Percentiles rank a stretch among this genome's conserved stretches.
Conservation (phyloP, 2,329 filamentous ascomycete species). For the Paraphoma sp. region DNA sequence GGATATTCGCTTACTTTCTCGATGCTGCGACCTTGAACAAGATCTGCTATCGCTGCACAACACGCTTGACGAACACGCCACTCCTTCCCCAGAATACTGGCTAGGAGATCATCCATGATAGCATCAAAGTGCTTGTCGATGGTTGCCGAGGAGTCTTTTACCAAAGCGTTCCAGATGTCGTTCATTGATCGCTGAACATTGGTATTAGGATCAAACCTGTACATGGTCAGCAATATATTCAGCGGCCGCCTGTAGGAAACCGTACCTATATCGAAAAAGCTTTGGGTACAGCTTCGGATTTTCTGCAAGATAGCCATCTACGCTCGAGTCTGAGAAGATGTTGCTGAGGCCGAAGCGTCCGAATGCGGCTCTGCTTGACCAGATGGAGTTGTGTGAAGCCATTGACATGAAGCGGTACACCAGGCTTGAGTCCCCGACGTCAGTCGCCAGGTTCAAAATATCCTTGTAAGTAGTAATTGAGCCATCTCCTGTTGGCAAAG, state of each 20-base stretch:
- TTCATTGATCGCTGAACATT: slow-evolving; percentile 97
- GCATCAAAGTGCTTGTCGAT: slow-evolving; percentile 84
- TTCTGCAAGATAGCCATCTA: slow-evolving; percentile 70
- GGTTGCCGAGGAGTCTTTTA: slow-evolving; percentile 81
- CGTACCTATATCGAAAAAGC: slow-evolving; percentile 80
- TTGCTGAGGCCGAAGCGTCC: slow-evolving; percentile 91
- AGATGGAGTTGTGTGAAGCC: slow-evolving; percentile 93
- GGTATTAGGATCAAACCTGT: slow-evolving; percentile 83
- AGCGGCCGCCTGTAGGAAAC: neutral
- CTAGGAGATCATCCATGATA: slow-evolving; percentile 86
- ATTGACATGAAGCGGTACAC: slow-evolving; percentile 99
- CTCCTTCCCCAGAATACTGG: slow-evolving; percentile 85
- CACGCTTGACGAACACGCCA: slow-evolving; percentile 94
- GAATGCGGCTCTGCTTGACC: slow-evolving; percentile 96
- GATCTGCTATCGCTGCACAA: slow-evolving; percentile 85
- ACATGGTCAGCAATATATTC: slow-evolving; percentile 17
- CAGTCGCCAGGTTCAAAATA: slow-evolving; percentile 92
- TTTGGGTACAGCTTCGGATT: slow-evolving; percentile 97
- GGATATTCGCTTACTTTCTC: slow-evolving; percentile 44
- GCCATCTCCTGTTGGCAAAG: slow-evolving; percentile 86
- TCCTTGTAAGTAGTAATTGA: slow-evolving; percentile 97
- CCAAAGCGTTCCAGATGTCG: slow-evolving; percentile 95
- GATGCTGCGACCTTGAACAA: slow-evolving; percentile 78
- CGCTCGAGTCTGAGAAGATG: slow-evolving; percentile 83
- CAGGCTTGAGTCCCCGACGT: slow-evolving; percentile 94